Percentiles rank a stretch among this genome's conserved stretches.
phyloP scores from a whole-genome alignment of 2,329 filamentous ascomycete genomes.

The Teratosphaeria epicoccoides region DNA sequence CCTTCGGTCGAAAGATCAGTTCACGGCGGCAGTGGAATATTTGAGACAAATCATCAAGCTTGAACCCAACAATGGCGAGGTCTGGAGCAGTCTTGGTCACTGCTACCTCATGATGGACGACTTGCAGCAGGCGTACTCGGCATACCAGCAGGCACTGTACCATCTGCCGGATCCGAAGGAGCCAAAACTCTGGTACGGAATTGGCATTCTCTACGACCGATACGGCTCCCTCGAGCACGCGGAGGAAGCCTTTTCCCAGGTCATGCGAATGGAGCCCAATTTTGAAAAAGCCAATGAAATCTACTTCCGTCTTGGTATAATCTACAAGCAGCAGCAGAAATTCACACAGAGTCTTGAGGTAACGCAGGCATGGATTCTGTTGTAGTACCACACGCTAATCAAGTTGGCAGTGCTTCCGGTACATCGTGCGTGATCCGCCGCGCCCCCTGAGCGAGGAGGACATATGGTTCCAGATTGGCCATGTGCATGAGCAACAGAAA shows the following conservation, averaged over 20 bases:
- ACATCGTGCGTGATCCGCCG: slow-evolving; percentile 88
- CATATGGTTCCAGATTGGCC: slow-evolving; percentile 99
- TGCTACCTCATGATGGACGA: slow-evolving; percentile 99
- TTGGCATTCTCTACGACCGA: slow-evolving; percentile 91
- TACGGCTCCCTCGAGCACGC: slow-evolving; percentile 95
- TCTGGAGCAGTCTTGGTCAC: slow-evolving; percentile 95
- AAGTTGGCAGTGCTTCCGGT: slow-evolving; percentile 77
- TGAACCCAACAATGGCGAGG: slow-evolving; percentile 80
- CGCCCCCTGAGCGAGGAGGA: slow-evolving; percentile 91
- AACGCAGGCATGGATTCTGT: slow-evolving; percentile 16
- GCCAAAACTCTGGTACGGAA: slow-evolving; percentile 97
- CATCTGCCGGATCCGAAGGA: slow-evolving; percentile 94
- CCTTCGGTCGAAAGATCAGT: slow-evolving; percentile 82
- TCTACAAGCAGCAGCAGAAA: slow-evolving; percentile 97
- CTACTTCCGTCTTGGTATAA: slow-evolving; percentile 97
- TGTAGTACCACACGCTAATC: slow-evolving; percentile 12
- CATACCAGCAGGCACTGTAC: slow-evolving; percentile 90
- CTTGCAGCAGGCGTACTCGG: slow-evolving; percentile 88
- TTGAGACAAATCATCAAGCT: slow-evolving; percentile 83
- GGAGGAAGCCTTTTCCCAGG: slow-evolving; percentile 94
- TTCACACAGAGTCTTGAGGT: slow-evolving; percentile 87
- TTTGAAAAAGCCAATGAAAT: slow-evolving; percentile 99
- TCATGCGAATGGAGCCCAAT: slow-evolving; percentile 95
- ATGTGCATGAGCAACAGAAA: slow-evolving; percentile 98
- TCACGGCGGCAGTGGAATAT: slow-evolving; percentile 87